phyloP scores from a whole-genome alignment of 352 stramenopile genomes.

The Phytophthora agathidicida region DNA sequence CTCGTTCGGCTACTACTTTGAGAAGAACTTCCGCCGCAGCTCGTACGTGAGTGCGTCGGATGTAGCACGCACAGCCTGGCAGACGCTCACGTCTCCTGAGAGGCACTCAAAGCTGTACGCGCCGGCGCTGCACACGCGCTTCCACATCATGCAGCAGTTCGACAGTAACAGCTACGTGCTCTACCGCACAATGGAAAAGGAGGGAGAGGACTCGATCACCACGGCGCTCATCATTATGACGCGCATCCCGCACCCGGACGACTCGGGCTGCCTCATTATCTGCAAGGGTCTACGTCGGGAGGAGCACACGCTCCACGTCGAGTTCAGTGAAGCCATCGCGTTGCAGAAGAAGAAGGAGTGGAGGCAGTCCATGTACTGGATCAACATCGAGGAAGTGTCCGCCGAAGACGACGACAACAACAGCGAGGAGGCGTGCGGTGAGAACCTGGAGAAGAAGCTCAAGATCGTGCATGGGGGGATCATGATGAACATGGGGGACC shows the following conservation, averaged over 20 bases:
- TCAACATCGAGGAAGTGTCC: slow-evolving; percentile 46
- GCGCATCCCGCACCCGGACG: slow-evolving; percentile 43
- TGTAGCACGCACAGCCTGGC: slow-evolving; percentile 45
- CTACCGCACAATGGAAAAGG: slow-evolving; percentile 65
- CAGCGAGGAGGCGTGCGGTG: slow-evolving; percentile 7
- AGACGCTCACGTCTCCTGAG: slow-evolving; percentile 50
- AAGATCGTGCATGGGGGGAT: slow-evolving; percentile 57
- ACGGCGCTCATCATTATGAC: slow-evolving; percentile 65
- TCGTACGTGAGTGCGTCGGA: slow-evolving; percentile 28
- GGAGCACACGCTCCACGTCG: slow-evolving; percentile 53
- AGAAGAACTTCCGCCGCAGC: slow-evolving; percentile 43
- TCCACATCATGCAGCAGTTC: slow-evolving; percentile 65
- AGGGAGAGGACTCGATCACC: slow-evolving; percentile 62
- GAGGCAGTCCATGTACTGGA: slow-evolving; percentile 66
- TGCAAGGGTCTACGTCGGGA: slow-evolving; percentile 58
- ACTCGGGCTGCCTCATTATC: slow-evolving; percentile 52
- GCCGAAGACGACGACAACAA: slow-evolving; percentile 22
- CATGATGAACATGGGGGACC: slow-evolving; percentile 69
- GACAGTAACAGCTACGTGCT: slow-evolving; percentile 58
- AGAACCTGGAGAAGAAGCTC: slow-evolving; percentile 28
- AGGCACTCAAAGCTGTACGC: slow-evolving; percentile 58
- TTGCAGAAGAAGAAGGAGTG: slow-evolving; percentile 61
- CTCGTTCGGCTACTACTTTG: slow-evolving; percentile 61
- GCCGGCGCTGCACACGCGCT: slow-evolving; percentile 54
- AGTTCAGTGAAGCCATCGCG: slow-evolving; percentile 50